Evolutionary conservation across 257 asterid genomes (phyloP), one percentile per base, ranked within the genome.

Genomic region (Solanum sejunctum): DNA sequence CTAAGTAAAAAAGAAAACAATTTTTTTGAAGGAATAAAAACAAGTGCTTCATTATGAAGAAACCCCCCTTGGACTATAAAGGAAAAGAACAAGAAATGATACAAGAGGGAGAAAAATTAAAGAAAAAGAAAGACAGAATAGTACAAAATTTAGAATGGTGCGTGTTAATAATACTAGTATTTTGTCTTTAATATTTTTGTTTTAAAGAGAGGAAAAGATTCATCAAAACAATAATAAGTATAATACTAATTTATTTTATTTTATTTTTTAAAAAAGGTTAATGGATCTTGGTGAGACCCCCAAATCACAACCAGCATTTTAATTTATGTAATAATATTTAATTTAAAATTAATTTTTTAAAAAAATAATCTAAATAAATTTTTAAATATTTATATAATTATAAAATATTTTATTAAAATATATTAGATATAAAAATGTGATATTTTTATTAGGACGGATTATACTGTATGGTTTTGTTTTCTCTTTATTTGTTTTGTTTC

Each of bases 271-370:
- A 45, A 32, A 64, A 16, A 43, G 15, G 6, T 49, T 43, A 81
- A 21, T 84, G 84, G 83, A 89, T 91, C 88, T 86, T 3, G 3
- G 23, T 55, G 58, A 78, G 88, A 84, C 90, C 92, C 93, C 47
- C 93, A 88, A 86, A 91, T 87, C 90, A 73, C 87, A 87, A 82
- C 87, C 87, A 88, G 6, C 17, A 4, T 11, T 16, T 12, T 7
- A 63, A 61, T 21, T 61, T 61, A 61, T 0, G 9, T 23, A 8
- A 61, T 10, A 61, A 51, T 61, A 61, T 61, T 21, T 61, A 51
- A 12, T 51, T 43, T 43, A 4, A 36, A 43, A 43, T 43, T n/a
- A n/a, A n/a, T n/a, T n/a, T n/a, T n/a, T 1, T 0, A 43, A 26
- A 26, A 43, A 43, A 43, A 8, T 1, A 2, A 43, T 43, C 2